phyloP scores from a whole-genome alignment of 208 protist species.

The Crithidia expoeki region DNA sequence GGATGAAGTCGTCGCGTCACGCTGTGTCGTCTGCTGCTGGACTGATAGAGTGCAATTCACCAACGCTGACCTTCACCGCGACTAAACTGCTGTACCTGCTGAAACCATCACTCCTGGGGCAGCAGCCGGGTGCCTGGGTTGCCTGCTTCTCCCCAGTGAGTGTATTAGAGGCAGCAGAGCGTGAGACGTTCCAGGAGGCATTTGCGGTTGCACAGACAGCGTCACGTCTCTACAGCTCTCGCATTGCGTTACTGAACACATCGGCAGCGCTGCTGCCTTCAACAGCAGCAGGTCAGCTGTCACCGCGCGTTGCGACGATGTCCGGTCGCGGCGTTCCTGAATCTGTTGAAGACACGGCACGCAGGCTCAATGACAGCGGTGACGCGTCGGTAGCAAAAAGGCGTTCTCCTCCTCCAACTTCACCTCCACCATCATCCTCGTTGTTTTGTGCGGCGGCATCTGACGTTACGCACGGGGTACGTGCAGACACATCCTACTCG shows the following conservation, averaged over 20 bases:
- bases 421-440: neutral
- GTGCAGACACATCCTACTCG: neutral
- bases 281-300: neutral
- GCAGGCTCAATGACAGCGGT: neutral
- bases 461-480: neutral
- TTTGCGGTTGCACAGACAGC: slow-evolving; percentile 70
- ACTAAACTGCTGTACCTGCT: slow-evolving; percentile 73
- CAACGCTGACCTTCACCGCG: slow-evolving; percentile 50
- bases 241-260: slow-evolving; percentile 36
- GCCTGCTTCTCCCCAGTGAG: slow-evolving; percentile 67
- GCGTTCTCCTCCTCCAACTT: neutral
- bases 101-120: slow-evolving; percentile 66
- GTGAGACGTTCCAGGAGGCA: slow-evolving; percentile 76
- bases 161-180: slow-evolving; percentile 24
- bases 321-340: neutral
- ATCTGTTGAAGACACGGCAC: neutral
- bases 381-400: too few relatives aligned
- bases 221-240: slow-evolving; percentile 51
- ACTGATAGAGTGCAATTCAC: slow-evolving; percentile 63
- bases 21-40: slow-evolving; percentile 60
- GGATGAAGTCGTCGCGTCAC: slow-evolving; percentile 73
- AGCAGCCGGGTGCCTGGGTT: slow-evolving; percentile 74
- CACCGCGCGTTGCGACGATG: neutral
- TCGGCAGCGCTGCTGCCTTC: neutral
- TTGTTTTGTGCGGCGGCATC: neutral